Evolutionary conservation across 129 eudicot species (phyloP).

Genomic region (Calendula officinalis): DNA sequence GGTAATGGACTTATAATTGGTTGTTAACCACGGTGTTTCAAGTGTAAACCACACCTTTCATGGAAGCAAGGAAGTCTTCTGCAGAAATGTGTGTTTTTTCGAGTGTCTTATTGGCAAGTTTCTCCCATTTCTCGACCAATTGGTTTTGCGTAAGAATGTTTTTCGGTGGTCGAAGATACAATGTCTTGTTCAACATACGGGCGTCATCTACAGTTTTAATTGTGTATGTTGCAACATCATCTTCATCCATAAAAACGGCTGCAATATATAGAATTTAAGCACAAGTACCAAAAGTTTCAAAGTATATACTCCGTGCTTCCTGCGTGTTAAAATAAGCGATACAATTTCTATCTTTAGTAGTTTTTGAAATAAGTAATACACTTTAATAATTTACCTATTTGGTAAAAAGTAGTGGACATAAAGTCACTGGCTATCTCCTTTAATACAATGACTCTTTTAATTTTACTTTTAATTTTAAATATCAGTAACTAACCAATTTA

Average conservation of each 20-base stretch:
- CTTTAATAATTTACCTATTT: too few relatives aligned
- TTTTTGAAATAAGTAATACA: too few relatives aligned
- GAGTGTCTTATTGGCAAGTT: conserved; percentile 22
- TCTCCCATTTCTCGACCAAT: conserved; percentile 48
- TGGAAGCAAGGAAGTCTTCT: conserved; percentile 35
- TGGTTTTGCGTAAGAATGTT: conserved; percentile 40
- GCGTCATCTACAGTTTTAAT: conserved; percentile 42
- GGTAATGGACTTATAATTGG: background rate
- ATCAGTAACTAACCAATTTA: too few relatives aligned
- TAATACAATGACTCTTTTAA: too few relatives aligned
- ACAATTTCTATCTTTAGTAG: too few relatives aligned
- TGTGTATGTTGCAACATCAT: conserved; percentile 42
- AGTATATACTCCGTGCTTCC: too few relatives aligned
- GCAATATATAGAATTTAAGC: background rate
- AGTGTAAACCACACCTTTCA: conserved; percentile 26
- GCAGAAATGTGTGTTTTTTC: conserved; percentile 25
- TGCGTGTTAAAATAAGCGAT: too few relatives aligned
- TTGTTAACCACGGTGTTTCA: background rate
- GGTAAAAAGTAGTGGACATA: too few relatives aligned
- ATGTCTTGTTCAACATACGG: conserved; percentile 39
- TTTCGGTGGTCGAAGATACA: conserved; percentile 41
- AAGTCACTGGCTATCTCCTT: too few relatives aligned
- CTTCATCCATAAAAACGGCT: conserved; percentile 41
- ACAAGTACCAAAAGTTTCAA: background rate
- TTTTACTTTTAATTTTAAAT: too few relatives aligned